These are phyloP conservation scores for Sclerotinia minor DNA, from an alignment of 2,329 filamentous ascomycete species.

Conservation along the genomic window DNA sequence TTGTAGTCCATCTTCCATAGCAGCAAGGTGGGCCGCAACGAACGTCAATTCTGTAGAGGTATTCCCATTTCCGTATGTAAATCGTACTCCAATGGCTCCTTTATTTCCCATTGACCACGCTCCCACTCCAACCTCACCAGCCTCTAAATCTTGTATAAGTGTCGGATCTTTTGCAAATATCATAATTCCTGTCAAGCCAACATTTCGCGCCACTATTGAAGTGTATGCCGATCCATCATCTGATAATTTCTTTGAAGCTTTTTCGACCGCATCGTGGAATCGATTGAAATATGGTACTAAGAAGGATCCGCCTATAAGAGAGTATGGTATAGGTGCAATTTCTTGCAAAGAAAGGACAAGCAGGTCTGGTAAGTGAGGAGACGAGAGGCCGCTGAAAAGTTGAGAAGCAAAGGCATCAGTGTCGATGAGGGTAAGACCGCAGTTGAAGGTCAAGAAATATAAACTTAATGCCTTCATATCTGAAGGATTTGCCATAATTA, in stretches of 20 bases:
- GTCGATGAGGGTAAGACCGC: slow-evolving; percentile 70
- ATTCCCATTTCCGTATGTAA: slow-evolving; percentile 54
- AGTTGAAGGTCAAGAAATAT: slow-evolving; percentile 88
- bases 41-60: slow-evolving; percentile 71
- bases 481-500: slow-evolving; percentile 1
- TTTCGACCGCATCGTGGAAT: slow-evolving; percentile 69
- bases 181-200: slow-evolving; percentile 88
- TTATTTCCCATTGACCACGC: slow-evolving; percentile 92
- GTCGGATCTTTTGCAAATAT: slow-evolving; percentile 71
- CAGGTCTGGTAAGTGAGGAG: slow-evolving; percentile 61
- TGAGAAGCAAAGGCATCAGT: slow-evolving; percentile 69
- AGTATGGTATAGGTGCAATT: slow-evolving; percentile 77
- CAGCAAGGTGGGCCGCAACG: slow-evolving; percentile 82
- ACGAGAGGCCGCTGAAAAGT: slow-evolving; percentile 60
- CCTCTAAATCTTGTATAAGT: slow-evolving; percentile 65
- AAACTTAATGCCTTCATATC: slow-evolving; percentile 53
- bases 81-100: slow-evolving; percentile 78
- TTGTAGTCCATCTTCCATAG: slow-evolving; percentile 77
- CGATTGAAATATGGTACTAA: slow-evolving; percentile 73
- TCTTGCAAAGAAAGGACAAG: slow-evolving; percentile 78
- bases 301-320: slow-evolving; percentile 82
- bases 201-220: slow-evolving; percentile 68
- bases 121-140: slow-evolving; percentile 83
- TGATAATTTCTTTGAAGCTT: slow-evolving; percentile 54
- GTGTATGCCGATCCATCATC: slow-evolving; percentile 54